Conservation (phyloP, 1,284 basidiomycete species). For the Pyrrhoderma noxium region DNA sequence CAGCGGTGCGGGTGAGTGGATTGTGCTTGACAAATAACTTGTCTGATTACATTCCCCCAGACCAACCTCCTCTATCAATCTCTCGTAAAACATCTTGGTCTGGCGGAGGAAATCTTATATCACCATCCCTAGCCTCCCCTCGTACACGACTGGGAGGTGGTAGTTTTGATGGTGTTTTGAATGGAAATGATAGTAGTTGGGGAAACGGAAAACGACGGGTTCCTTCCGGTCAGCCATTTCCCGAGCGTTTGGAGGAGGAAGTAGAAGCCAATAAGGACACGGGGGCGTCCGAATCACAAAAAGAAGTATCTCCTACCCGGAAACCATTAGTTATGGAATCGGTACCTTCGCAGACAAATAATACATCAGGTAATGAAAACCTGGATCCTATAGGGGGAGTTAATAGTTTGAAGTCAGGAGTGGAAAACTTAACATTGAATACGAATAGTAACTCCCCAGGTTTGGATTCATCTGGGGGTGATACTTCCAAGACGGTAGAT, state of each 20-base stretch:
- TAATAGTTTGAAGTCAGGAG: neutral
- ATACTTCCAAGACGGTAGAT: neutral
- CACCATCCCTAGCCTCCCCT: conserved; percentile 56
- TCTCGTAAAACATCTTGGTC: conserved; percentile 69
- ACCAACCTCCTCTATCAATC: conserved; percentile 39
- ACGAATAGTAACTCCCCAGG: conserved; percentile 18
- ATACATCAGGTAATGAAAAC: neutral
- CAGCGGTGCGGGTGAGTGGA: conserved; percentile 39
- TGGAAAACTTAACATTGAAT: conserved; percentile 10
- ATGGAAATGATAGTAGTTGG: conserved; percentile 52
- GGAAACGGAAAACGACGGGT: conserved; percentile 32
- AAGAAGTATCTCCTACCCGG: conserved; percentile 24
- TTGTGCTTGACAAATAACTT: neutral
- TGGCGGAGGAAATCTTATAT: conserved; percentile 43
- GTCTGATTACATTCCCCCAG: conserved; percentile 25
- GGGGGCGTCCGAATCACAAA: conserved; percentile 38
- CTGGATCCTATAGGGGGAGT: neutral
- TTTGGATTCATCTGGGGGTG: conserved; percentile 13
- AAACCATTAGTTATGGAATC: conserved; percentile 3
- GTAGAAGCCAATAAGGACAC: conserved; percentile 25
- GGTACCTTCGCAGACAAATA: neutral
- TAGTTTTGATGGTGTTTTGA: conserved; percentile 67
- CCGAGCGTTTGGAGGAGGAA: conserved; percentile 25
- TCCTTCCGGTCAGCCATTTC: conserved; percentile 30
- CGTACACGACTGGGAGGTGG: conserved; percentile 53